These are phyloP conservation scores for Amylostereum chailletii DNA, from an alignment of 1,284 basidiomycete species.

Conservation along the genomic window DNA sequence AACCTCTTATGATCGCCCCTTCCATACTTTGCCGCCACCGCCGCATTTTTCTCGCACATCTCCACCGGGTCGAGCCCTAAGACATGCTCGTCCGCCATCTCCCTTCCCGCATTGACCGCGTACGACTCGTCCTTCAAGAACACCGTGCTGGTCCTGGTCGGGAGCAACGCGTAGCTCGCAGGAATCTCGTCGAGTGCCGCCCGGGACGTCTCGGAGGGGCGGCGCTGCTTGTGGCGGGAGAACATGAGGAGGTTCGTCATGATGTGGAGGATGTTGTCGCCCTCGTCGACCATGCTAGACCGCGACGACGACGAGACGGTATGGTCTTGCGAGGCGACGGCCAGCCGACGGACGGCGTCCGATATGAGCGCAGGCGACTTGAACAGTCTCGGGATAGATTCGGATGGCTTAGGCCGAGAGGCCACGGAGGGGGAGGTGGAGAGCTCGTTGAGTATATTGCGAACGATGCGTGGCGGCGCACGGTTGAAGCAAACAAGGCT, in stretches of 20 bases:
- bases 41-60: slow-evolving; percentile 52
- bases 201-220: slow-evolving; percentile 23
- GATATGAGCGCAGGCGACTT: slow-evolving; percentile 58
- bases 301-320: slow-evolving; percentile 15
- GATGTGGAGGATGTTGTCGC: slow-evolving; percentile 50
- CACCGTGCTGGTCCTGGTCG: slow-evolving; percentile 51
- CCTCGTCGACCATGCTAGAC: slow-evolving; percentile 33
- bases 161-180: slow-evolving; percentile 28
- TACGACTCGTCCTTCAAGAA: slow-evolving; percentile 54
- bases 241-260: slow-evolving; percentile 68
- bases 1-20: slow-evolving; percentile 67
- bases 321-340: slow-evolving; percentile 49
- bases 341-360: slow-evolving; percentile 59
- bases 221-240: slow-evolving; percentile 37
- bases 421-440: slow-evolving; percentile 34
- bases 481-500: slow-evolving; percentile 83
- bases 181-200: slow-evolving; percentile 24
- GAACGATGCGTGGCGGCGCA: slow-evolving; percentile 62
- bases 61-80: slow-evolving; percentile 38
- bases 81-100: slow-evolving; percentile 59
- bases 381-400: slow-evolving; percentile 35
- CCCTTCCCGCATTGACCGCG: slow-evolving; percentile 46
- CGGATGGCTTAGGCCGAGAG: slow-evolving; percentile 17
- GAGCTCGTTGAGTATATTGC: slow-evolving; percentile 41
- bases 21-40: slow-evolving; percentile 47